Evolutionary conservation across 352 stramenopile genomes (phyloP), one percentile per base, ranked within the genome.

Genomic region (Blastocystis sp.): DNA sequence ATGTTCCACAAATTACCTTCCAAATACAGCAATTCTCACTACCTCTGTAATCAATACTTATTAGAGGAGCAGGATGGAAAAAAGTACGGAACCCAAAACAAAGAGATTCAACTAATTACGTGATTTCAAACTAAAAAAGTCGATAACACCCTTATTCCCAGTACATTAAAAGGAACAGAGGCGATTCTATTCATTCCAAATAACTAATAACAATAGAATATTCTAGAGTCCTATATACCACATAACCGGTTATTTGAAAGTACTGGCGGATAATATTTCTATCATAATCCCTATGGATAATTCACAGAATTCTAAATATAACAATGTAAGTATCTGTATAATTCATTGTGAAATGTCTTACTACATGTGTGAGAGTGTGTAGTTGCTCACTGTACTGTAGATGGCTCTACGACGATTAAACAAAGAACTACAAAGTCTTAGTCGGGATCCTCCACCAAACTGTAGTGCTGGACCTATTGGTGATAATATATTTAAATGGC

Each of bases 401-500:
- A 97, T 97, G 95, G 95, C 95, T 91, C 91, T 97, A 56, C 97
- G 97, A 92, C 93, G 95, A 90, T 97, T 98, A 90, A 97, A 98
- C 92, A 98, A 98, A 92, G 95, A 98, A 91, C 92, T 98, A 81
- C 93, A 96, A 92, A 95, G 97, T 91, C 91, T 98, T 73, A 94
- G 94, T 47, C 75, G 93, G 87, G 97, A 99, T 92, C 97, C 97
- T 47, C 97, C 97, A 62, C 95, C 96, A 55, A 99, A 99, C 92
- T 99, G 97, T 93, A 98, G 94, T 87, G 97, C 97, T 64, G 97
- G 96, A 47, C 97, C 97, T 41, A 96, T 98, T 75, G 96, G 95
- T 79, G 96, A 99, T 70, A 88, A 99, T 91, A 94, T 99, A 90
- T 99, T 99, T 92, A 96, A 97, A 90, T 97, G 94, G 94, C 94